These are phyloP conservation scores for Fusarium nanum DNA, from an alignment of 2,329 filamentous ascomycete species.

Conservation along the genomic window DNA sequence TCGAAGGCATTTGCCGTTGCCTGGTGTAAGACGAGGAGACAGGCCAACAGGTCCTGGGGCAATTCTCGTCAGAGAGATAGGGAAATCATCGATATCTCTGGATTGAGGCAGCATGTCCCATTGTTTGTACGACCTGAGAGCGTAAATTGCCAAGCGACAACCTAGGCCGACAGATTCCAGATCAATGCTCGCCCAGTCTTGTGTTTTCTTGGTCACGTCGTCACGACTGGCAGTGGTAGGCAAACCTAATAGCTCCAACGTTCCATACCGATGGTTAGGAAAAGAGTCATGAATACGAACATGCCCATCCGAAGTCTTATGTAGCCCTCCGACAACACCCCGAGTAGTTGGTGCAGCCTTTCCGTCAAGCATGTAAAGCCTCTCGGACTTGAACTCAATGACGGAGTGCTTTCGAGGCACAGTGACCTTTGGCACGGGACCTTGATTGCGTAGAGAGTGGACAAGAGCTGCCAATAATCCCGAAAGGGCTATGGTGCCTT, in stretches of 20 bases:
- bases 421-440: not conserved
- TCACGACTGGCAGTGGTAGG: not conserved
- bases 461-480: not conserved
- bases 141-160: not conserved
- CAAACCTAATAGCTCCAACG: not conserved
- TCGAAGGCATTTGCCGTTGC: not conserved
- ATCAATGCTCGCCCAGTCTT: constrained; percentile 1
- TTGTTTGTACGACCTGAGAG: not conserved
- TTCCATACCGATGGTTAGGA: not conserved
- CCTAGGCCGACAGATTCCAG: not conserved
- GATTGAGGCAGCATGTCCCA: constrained; percentile 3
- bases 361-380: not conserved
- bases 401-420: not conserved
- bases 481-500: not conserved
- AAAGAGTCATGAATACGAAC: constrained; percentile 7
- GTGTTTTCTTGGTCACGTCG: not conserved
- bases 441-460: not conserved
- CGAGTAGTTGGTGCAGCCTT: not conserved
- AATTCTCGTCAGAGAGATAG: not conserved
- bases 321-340: not conserved
- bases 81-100: not conserved
- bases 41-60: not conserved
- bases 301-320: not conserved
- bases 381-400: not conserved
- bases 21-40: not conserved